phyloP scores from a whole-genome alignment of 805 yeast genomes.

The Peterozyma toletana region DNA sequence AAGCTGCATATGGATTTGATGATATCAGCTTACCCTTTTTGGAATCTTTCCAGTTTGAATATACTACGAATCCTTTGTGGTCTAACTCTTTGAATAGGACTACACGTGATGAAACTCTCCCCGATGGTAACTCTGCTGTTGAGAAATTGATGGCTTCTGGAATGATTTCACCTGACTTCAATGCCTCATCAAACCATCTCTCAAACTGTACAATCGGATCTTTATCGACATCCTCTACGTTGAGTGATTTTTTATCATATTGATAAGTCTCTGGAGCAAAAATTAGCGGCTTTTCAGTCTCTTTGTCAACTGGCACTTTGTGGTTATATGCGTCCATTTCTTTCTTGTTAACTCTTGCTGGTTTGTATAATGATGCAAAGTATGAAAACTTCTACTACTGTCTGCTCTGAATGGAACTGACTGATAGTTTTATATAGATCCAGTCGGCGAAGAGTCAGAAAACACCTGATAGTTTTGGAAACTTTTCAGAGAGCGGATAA shows the following conservation, averaged over 20 bases:
- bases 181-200: constrained; percentile 79
- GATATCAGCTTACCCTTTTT: constrained; percentile 70
- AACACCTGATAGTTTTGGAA: too few species aligned
- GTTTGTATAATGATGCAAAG: too few species aligned
- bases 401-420: too few species aligned
- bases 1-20: constrained; percentile 72
- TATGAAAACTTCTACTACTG: too few species aligned
- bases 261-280: constrained; percentile 87
- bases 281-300: constrained; percentile 19
- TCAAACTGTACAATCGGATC: constrained; percentile 77
- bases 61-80: constrained; percentile 73
- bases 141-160: constrained; percentile 88
- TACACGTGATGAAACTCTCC: constrained; percentile 80
- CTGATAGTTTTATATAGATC: too few species aligned
- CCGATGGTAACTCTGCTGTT: constrained; percentile 82
- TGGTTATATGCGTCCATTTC: too few species aligned
- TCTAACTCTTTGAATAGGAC: constrained; percentile 90
- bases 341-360: too few species aligned
- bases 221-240: constrained; percentile 39
- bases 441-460: too few species aligned
- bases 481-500: too few species aligned
- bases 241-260: constrained; percentile 61
- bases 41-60: constrained; percentile 87
- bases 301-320: neutral
- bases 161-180: constrained; percentile 43